Evolutionary conservation across 2,329 filamentous ascomycete species (phyloP).

Genomic region (Periconia sp.): DNA sequence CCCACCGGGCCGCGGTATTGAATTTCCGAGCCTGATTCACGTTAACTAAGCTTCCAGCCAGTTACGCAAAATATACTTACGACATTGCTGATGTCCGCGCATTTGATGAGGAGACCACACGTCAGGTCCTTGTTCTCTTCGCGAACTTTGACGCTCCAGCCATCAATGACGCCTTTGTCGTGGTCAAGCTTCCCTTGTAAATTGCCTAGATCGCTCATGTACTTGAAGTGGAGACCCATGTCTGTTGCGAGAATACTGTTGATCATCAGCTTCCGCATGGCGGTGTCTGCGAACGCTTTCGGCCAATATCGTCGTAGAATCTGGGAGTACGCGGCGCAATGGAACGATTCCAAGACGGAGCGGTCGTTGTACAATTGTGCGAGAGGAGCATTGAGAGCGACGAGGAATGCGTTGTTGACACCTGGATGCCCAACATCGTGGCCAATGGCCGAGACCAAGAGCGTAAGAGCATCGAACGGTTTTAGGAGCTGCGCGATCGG

Average conservation of each 20-base stretch:
- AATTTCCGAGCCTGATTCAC: conserved; percentile 76
- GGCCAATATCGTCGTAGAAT: conserved; percentile 95
- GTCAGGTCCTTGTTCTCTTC: conserved; percentile 79
- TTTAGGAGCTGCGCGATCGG: conserved; percentile 77
- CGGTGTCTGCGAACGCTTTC: conserved; percentile 74
- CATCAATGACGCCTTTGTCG: conserved; percentile 67
- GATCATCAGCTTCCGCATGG: conserved; percentile 90
- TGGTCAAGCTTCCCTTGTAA: conserved; percentile 78
- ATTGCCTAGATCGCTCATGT: conserved; percentile 86
- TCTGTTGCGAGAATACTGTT: conserved; percentile 97
- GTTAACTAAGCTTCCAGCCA: conserved; percentile 7
- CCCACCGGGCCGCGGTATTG: conserved; percentile 85
- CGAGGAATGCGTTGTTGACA: conserved; percentile 96
- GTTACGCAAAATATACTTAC: conserved; percentile 62
- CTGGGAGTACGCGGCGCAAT: conserved; percentile 95
- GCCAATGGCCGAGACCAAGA: conserved; percentile 94
- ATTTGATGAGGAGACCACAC: conserved; percentile 96
- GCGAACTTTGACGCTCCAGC: conserved; percentile 77
- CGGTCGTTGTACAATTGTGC: conserved; percentile 97
- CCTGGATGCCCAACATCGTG: conserved; percentile 97
- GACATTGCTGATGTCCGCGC: conserved; percentile 98
- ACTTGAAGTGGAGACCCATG: conserved; percentile 96
- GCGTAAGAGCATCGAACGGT: conserved; percentile 85
- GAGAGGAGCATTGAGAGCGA: conserved; percentile 88
- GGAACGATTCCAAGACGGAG: conserved; percentile 95